Conservation (phyloP, 1,139 yeast species). For the Diutina scorzettiae region DNA sequence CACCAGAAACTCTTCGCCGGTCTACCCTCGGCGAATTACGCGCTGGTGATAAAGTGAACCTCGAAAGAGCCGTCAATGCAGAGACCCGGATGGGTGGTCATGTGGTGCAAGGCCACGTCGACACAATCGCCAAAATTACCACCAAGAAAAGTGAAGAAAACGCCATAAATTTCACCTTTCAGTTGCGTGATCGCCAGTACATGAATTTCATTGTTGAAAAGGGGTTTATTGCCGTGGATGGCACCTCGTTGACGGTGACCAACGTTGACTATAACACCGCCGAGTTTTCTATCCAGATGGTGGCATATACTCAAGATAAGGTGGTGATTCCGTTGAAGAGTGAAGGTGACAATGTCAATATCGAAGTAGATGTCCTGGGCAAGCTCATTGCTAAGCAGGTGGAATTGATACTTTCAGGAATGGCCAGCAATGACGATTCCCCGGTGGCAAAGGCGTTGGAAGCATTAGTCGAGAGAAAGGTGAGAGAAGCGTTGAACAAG, state of each 20-base stretch:
- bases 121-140: conserved; percentile 66
- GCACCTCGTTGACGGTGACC: conserved; percentile 87
- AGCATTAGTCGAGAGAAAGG: conserved; percentile 39
- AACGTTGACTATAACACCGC: conserved; percentile 46
- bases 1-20: conserved; percentile 84
- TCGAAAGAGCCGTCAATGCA: conserved; percentile 80
- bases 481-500: background rate
- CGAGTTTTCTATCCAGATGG: conserved; percentile 78
- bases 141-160: conserved; percentile 53
- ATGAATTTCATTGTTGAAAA: conserved; percentile 79
- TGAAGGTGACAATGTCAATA: conserved; percentile 59
- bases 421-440: conserved; percentile 34
- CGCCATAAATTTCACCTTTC: conserved; percentile 66
- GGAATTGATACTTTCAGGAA: conserved; percentile 39
- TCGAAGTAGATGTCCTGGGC: conserved; percentile 92
- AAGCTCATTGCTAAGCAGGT: conserved; percentile 86
- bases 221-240: conserved; percentile 87
- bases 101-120: conserved; percentile 95
- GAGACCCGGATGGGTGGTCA: conserved; percentile 93
- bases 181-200: conserved; percentile 51
- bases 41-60: conserved; percentile 55
- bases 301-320: conserved; percentile 78
- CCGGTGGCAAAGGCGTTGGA: conserved; percentile 32
- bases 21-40: conserved; percentile 58
- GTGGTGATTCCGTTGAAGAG: conserved; percentile 61